Conservation (phyloP, 148 eudicot species). For the Tetragonia tetragonoides region DNA sequence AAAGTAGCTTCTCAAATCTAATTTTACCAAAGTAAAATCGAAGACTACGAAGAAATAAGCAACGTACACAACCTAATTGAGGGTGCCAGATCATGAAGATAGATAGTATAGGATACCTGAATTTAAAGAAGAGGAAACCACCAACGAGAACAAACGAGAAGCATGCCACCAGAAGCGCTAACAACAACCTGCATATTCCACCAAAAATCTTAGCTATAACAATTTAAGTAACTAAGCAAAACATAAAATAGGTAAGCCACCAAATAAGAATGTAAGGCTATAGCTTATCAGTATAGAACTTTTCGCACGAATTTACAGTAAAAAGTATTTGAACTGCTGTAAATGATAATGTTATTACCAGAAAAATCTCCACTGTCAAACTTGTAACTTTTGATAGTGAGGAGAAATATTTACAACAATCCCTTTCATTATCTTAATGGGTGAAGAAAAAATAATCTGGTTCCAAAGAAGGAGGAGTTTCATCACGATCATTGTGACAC, state of each 20-base stretch:
- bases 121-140: conserved; percentile 70
- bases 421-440: not conserved
- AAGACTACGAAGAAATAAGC: not conserved
- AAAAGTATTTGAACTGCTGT: not conserved
- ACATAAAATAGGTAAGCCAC: not conserved
- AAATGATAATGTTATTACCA: not conserved
- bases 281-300: not conserved
- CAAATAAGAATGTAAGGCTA: not conserved
- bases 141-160: conserved; percentile 69
- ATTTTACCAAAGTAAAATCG: not conserved
- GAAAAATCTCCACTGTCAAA: not conserved
- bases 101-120: conserved; percentile 51
- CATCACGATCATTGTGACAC: not conserved
- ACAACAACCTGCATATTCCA: conserved; percentile 49
- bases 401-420: not conserved
- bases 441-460: not conserved
- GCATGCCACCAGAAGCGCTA: conserved; percentile 63
- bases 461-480: not conserved
- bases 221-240: not conserved
- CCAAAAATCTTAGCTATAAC: not conserved
- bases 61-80: not conserved
- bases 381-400: not conserved
- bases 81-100: conserved; percentile 1
- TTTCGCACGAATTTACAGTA: not conserved
- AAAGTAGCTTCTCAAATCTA: not conserved